A percentile compares a stretch with the other conserved stretches of the same genome.
phyloP scores from a whole-genome alignment of 2,329 filamentous ascomycete genomes.

The Talaromyces albobiverticillius region DNA sequence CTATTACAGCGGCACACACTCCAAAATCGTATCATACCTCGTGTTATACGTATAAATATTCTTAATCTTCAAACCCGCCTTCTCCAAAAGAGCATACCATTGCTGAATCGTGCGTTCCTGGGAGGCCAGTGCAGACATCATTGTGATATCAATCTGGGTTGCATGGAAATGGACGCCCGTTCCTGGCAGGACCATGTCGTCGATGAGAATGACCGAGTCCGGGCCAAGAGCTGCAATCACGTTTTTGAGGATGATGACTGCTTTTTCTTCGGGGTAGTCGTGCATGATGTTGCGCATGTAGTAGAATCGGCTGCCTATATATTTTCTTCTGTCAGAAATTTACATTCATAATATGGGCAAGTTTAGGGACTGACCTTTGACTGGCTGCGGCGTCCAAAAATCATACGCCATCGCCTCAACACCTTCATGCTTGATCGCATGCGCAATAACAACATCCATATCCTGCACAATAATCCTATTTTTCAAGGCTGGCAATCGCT shows the following conservation, averaged over 20 bases:
- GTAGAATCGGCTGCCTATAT: conserved; percentile 15
- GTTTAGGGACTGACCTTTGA: too few species aligned
- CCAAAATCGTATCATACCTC: too few species aligned
- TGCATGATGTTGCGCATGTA: conserved; percentile 26
- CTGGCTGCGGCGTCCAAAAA: conserved; percentile 15
- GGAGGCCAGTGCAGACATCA: conserved; percentile 34
- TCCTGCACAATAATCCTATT: conserved; percentile 7
- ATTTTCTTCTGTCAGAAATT: neutral
- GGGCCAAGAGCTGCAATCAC: conserved; percentile 30
- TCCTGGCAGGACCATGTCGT: conserved; percentile 43
- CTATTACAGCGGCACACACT: too few species aligned
- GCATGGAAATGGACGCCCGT: conserved; percentile 30
- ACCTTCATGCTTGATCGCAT: neutral
- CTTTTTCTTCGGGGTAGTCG: conserved; percentile 22
- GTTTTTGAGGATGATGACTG: conserved; percentile 21
- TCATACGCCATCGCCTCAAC: conserved; percentile 13
- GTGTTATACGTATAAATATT: conserved; percentile 13
- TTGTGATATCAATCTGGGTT: conserved; percentile 34
- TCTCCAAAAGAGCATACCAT: conserved; percentile 27
- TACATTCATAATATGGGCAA: too few species aligned
- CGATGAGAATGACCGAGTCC: conserved; percentile 41
- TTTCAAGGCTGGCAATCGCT: neutral
- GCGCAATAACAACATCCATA: neutral
- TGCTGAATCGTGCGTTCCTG: conserved; percentile 35
- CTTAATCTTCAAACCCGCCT: conserved; percentile 14